Conservation (phyloP, 1,284 basidiomycete species). For the Puccinia polysora region DNA sequence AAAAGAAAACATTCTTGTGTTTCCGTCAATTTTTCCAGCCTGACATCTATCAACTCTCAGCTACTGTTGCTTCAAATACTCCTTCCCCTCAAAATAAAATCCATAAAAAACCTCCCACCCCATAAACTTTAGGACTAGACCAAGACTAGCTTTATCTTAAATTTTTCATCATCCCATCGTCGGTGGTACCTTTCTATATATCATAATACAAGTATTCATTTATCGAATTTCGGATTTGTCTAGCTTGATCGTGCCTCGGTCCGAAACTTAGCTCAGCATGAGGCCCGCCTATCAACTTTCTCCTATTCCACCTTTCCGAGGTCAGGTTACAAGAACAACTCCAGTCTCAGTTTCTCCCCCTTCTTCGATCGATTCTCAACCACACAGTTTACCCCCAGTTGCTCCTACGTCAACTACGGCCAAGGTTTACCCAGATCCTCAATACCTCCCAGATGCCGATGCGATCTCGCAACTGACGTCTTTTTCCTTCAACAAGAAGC, state of each 20-base stretch:
- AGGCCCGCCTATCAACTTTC: constrained; percentile 34
- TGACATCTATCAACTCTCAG: too few species aligned
- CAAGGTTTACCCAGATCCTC: too few species aligned
- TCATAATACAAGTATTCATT: too few species aligned
- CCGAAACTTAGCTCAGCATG: constrained; percentile 21
- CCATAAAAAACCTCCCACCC: too few species aligned
- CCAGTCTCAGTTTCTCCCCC: not conserved
- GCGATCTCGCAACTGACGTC: constrained; percentile 9
- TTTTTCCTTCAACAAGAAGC: constrained; percentile 20
- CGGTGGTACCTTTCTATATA: not conserved
- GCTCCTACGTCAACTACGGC: too few species aligned
- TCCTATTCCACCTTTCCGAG: constrained; percentile 35
- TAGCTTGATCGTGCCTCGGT: not conserved
- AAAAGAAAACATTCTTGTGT: too few species aligned
- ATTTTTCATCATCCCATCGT: not conserved
- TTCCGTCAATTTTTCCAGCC: too few species aligned
- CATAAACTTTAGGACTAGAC: too few species aligned
- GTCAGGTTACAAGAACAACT: not conserved
- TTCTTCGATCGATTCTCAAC: not conserved
- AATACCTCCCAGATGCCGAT: too few species aligned
- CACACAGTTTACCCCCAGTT: not conserved
- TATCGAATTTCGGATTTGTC: constrained; percentile 5
- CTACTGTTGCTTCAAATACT: too few species aligned
- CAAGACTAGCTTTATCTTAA: not conserved
- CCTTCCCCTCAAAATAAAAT: too few species aligned